Conservation (phyloP, 345 rosid genomes). For the Moringa oleifera region DNA sequence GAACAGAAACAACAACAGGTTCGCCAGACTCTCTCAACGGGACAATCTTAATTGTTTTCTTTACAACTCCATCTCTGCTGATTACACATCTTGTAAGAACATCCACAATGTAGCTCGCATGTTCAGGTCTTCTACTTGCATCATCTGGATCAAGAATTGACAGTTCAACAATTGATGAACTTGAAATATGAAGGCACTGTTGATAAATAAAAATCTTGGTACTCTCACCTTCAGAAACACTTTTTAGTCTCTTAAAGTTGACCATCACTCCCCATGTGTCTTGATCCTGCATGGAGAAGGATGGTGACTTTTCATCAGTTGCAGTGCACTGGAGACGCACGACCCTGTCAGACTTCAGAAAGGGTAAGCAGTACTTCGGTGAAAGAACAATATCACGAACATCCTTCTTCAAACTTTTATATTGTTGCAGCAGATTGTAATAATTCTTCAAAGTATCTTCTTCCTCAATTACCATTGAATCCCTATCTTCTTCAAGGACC, state of each 20-base stretch:
- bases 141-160: slow-evolving; percentile 50
- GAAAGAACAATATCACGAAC: slow-evolving; percentile 65
- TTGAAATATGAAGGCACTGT: slow-evolving; percentile 12
- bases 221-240: slow-evolving; percentile 54
- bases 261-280: slow-evolving; percentile 84
- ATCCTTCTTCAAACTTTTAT: slow-evolving; percentile 73
- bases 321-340: slow-evolving; percentile 50
- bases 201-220: slow-evolving; percentile 8
- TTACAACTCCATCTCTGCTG: slow-evolving; percentile 54
- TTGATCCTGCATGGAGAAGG: slow-evolving; percentile 64
- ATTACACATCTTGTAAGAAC: slow-evolving; percentile 84
- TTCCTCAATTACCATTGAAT: slow-evolving; percentile 84
- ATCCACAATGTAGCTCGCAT: slow-evolving; percentile 65
- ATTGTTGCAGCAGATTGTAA: slow-evolving; percentile 71
- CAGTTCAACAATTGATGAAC: slow-evolving; percentile 1
- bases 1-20: slow-evolving; percentile 71
- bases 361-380: slow-evolving; percentile 84
- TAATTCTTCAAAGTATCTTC: slow-evolving; percentile 83
- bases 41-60: slow-evolving; percentile 52
- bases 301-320: slow-evolving; percentile 45
- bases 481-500: slow-evolving; percentile 74
- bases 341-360: slow-evolving; percentile 76
- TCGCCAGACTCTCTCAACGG: slow-evolving; percentile 74
- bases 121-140: slow-evolving; percentile 62
- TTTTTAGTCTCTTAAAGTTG: slow-evolving; percentile 67